phyloP scores from a whole-genome alignment of 768 basidiomycete species.

The Tremella mesenterica region DNA sequence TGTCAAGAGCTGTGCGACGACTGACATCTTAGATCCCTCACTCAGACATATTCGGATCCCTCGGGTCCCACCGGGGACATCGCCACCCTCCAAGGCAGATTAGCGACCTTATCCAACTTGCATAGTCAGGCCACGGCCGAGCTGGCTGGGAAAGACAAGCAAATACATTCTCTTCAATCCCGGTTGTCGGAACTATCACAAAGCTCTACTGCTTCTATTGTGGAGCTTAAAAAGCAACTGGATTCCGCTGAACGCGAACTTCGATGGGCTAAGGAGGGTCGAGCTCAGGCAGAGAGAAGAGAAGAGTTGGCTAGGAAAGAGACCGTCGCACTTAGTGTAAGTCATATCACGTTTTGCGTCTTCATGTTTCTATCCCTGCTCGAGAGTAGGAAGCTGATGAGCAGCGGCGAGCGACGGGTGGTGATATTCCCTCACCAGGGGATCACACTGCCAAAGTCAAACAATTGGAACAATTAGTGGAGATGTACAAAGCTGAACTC shows the following conservation, averaged over 20 bases:
- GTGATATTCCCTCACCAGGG: neutral
- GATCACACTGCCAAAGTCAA: slow-evolving; percentile 18
- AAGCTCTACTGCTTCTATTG: slow-evolving; percentile 12
- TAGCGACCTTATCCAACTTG: slow-evolving; percentile 29
- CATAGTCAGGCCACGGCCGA: slow-evolving; percentile 24
- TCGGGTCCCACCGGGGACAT: slow-evolving; percentile 13
- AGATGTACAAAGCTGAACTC: slow-evolving; percentile 26
- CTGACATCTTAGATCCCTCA: slow-evolving; percentile 31
- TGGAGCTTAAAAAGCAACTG: slow-evolving; percentile 15
- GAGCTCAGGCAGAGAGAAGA: slow-evolving; percentile 27
- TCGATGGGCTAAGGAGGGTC: slow-evolving; percentile 40
- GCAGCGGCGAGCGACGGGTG: slow-evolving; percentile 7
- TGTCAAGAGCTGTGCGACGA: no score
- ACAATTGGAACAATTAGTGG: slow-evolving; percentile 26
- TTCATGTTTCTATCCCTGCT: no score
- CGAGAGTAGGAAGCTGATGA: neutral
- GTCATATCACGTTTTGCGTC: neutral
- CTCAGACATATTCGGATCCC: slow-evolving; percentile 30
- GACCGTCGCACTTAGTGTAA: slow-evolving; percentile 13
- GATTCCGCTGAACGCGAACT: slow-evolving; percentile 34
- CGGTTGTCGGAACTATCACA: slow-evolving; percentile 20
- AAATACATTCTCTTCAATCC: slow-evolving; percentile 19
- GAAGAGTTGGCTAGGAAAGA: slow-evolving; percentile 32
- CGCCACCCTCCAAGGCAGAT: slow-evolving; percentile 28
- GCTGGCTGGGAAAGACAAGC: slow-evolving; percentile 22